Percentiles rank a stretch among this genome's conserved stretches.
phyloP scores from a whole-genome alignment of 139 green algal genomes.

The Coccomyxa sp. region DNA sequence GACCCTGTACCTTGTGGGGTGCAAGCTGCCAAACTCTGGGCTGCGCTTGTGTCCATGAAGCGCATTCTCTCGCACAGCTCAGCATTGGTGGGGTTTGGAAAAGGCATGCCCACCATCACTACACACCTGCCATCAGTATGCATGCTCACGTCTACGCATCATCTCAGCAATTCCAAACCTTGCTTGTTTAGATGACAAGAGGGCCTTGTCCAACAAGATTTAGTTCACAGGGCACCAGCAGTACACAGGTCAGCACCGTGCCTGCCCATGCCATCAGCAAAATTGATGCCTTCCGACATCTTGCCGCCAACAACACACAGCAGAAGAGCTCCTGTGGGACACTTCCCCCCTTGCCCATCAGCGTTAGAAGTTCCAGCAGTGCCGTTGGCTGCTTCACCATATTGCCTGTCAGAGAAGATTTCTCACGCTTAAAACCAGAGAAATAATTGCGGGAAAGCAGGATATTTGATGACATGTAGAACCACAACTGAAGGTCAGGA shows the following conservation, averaged over 20 bases:
- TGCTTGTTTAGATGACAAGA: no score
- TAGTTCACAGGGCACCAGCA: no score
- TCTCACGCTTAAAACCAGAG: not conserved
- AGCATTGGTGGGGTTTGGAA: slow-evolving; percentile 83
- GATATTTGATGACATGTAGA: no score
- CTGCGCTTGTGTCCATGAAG: slow-evolving; percentile 58
- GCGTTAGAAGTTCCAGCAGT: not conserved
- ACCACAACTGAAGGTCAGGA: not conserved
- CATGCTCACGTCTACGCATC: not conserved
- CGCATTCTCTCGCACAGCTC: slow-evolving; percentile 87
- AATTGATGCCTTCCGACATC: slow-evolving; percentile 98
- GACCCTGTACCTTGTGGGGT: no score
- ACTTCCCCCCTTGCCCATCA: not conserved
- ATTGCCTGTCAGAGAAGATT: not conserved
- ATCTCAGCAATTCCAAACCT: not conserved
- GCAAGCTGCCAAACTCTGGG: no score
- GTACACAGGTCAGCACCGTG: no score
- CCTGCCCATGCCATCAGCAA: slow-evolving; percentile 90
- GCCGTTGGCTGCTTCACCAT: not conserved
- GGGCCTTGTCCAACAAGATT: no score
- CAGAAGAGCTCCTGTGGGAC: slow-evolving; percentile 64
- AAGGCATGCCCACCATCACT: slow-evolving; percentile 91
- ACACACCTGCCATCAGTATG: slow-evolving; percentile 63
- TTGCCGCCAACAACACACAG: slow-evolving; percentile 93
- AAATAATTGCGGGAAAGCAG: no score